phyloP scores from a whole-genome alignment of 2,329 filamentous ascomycete species.

The Orbilia blumenaviensis region DNA sequence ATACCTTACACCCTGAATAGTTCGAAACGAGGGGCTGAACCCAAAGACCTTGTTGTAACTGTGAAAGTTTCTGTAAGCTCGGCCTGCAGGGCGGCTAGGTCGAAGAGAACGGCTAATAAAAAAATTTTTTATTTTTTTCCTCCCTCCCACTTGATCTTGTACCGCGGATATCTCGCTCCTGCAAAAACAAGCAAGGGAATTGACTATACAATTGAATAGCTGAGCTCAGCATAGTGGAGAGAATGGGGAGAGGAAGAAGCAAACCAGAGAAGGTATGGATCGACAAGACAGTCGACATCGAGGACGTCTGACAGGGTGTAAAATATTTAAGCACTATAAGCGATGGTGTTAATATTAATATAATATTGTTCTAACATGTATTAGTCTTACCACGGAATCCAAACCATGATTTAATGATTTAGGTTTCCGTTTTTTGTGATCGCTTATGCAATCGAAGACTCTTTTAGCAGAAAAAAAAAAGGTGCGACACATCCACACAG shows the following conservation, averaged over 20 bases:
- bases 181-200: background rate
- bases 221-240: background rate
- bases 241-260: background rate
- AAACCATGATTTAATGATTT: constrained; percentile 27
- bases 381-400: constrained; percentile 35
- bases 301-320: background rate
- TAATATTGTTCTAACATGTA: constrained; percentile 51
- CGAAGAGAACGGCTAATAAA: background rate
- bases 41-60: constrained; percentile 27
- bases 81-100: constrained; percentile 17
- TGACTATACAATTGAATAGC: background rate
- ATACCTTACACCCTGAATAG: constrained; percentile 10
- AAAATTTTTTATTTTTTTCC: background rate
- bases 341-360: constrained; percentile 46
- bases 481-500: background rate
- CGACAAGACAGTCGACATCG: background rate
- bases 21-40: constrained; percentile 47
- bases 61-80: constrained; percentile 16
- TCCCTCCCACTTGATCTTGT: no score
- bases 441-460: constrained; percentile 43
- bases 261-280: background rate
- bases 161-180: background rate
- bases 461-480: background rate
- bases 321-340: constrained; percentile 51
- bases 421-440: constrained; percentile 38